A percentile compares a stretch with the other conserved stretches of the same genome.
phyloP scores from a whole-genome alignment of 306 rosid genomes.

The Bauhinia variegata region DNA sequence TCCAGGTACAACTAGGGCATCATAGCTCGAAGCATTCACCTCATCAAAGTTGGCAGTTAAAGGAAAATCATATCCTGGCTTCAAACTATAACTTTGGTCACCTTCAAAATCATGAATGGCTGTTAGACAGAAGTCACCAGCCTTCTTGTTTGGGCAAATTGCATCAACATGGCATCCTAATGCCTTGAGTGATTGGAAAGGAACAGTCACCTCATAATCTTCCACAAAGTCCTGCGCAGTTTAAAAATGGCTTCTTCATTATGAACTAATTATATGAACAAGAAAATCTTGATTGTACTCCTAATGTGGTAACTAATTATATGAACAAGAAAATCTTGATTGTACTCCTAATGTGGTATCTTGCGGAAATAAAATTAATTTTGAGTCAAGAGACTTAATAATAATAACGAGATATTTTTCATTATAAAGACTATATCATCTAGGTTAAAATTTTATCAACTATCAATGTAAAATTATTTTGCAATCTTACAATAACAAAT shows the following conservation, averaged over 20 bases:
- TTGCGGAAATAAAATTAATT: no score
- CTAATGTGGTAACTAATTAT: no score
- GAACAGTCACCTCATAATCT: conserved; percentile 79
- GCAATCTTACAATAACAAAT: no score
- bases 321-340: no score
- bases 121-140: conserved; percentile 76
- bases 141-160: conserved; percentile 77
- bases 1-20: conserved; percentile 59
- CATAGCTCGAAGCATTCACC: conserved; percentile 63
- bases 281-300: no score
- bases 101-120: conserved; percentile 95
- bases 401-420: no score
- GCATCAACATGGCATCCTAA: conserved; percentile 87
- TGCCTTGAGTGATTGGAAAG: conserved; percentile 87
- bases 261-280: not conserved
- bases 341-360: no score
- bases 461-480: no score
- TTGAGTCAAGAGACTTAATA: no score
- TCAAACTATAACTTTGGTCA: conserved; percentile 82
- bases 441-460: no score
- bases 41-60: conserved; percentile 65
- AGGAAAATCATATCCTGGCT: conserved; percentile 69
- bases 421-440: no score
- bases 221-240: conserved; percentile 86
- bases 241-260: not conserved